phyloP scores from a whole-genome alignment of 2,329 filamentous ascomycete species.

The Fusarium paranaense region DNA sequence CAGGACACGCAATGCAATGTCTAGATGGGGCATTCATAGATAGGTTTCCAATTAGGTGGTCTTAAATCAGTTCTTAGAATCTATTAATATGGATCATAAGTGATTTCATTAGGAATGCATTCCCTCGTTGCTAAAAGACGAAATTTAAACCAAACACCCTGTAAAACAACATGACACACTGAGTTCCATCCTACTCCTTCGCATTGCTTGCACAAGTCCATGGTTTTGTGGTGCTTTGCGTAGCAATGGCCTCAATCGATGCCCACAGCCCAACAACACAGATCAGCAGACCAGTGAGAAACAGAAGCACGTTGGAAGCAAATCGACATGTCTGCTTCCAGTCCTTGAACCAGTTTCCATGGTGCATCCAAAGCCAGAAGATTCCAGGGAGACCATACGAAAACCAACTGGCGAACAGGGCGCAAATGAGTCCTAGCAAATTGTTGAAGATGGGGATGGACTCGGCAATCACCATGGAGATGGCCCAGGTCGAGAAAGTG shows the following conservation, averaged over 20 bases:
- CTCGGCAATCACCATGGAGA: constrained; percentile 76
- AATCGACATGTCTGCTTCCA: constrained; percentile 49
- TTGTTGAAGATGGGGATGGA: constrained; percentile 77
- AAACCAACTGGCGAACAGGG: constrained; percentile 77
- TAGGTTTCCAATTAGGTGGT: too few relatives aligned
- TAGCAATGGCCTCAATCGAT: constrained; percentile 51
- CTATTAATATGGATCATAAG: too few relatives aligned
- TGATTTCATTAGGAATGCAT: not conserved
- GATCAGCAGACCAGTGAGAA: constrained; percentile 50
- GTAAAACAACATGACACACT: not conserved
- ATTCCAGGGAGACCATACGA: constrained; percentile 62
- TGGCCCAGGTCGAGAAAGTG: constrained; percentile 64
- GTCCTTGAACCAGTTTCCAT: constrained; percentile 53
- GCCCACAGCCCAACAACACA: constrained; percentile 56
- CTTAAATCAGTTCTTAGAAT: too few relatives aligned
- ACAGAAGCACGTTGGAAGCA: constrained; percentile 45
- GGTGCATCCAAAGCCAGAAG: constrained; percentile 62
- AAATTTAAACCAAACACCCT: not conserved
- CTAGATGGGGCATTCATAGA: too few relatives aligned
- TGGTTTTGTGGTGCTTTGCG: constrained; percentile 46
- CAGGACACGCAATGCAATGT: too few relatives aligned
- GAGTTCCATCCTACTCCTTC: constrained; percentile 9
- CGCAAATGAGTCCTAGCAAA: constrained; percentile 71
- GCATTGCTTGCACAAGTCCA: constrained; percentile 52
- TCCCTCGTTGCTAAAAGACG: not conserved